These are phyloP conservation scores for Ophiostoma montium DNA, from an alignment of 2,329 filamentous ascomycete genomes.

Conservation along the genomic window DNA sequence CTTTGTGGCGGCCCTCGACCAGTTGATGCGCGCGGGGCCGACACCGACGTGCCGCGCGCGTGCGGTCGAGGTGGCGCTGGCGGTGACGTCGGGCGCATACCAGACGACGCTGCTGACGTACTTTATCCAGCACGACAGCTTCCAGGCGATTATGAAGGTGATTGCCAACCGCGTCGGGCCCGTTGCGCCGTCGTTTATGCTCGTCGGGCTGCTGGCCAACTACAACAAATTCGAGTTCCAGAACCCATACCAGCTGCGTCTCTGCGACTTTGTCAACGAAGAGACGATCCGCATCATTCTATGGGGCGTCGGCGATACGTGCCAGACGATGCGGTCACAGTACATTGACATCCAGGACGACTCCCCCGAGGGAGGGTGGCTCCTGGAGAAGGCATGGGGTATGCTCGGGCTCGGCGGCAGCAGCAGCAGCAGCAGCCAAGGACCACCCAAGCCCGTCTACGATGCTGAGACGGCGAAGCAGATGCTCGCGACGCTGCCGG, in stretches of 20 bases:
- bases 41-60: slow-evolving; percentile 57
- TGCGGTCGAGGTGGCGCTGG: slow-evolving; percentile 67
- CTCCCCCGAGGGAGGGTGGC: slow-evolving; percentile 70
- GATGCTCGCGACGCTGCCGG: slow-evolving; percentile 69
- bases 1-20: slow-evolving; percentile 70
- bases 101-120: slow-evolving; percentile 90
- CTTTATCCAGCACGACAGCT: slow-evolving; percentile 86
- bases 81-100: slow-evolving; percentile 84
- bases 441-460: slow-evolving; percentile 45
- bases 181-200: slow-evolving; percentile 45
- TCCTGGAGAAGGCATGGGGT: slow-evolving; percentile 61
- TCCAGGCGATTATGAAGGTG: slow-evolving; percentile 78
- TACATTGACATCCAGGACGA: slow-evolving; percentile 87
- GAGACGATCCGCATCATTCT: slow-evolving; percentile 71
- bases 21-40: slow-evolving; percentile 64
- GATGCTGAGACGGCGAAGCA: slow-evolving; percentile 70
- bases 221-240: slow-evolving; percentile 99
- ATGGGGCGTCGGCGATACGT: slow-evolving; percentile 59
- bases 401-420: slow-evolving; percentile 67
- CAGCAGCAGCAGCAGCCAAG: slow-evolving; percentile 30
- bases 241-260: slow-evolving; percentile 82
- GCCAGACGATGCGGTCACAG: slow-evolving; percentile 50
- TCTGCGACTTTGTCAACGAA: slow-evolving; percentile 95
- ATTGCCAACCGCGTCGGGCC: slow-evolving; percentile 60
- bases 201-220: slow-evolving; percentile 80